Evolutionary conservation across 2,329 filamentous ascomycete genomes (phyloP).

Genomic region (Clarireedia homoeocarpa): DNA sequence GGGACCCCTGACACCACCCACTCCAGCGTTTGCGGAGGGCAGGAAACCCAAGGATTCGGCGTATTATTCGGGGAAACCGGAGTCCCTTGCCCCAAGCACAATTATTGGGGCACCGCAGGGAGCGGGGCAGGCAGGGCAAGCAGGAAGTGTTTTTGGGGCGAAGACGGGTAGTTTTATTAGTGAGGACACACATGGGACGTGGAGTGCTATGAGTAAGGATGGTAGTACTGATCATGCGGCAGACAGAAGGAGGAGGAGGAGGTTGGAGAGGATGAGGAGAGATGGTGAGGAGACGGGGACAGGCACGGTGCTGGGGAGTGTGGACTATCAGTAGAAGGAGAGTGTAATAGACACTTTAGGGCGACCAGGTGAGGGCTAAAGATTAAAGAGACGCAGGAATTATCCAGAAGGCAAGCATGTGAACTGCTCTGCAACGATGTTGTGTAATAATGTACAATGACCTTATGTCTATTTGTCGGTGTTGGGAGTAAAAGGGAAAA

Average conservation of each 20-base stretch:
- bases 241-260: constrained; percentile 47
- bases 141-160: constrained; percentile 5
- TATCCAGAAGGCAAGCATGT: too few relatives aligned
- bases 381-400: too few relatives aligned
- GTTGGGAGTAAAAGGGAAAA: too few relatives aligned
- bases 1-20: constrained; percentile 45
- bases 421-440: too few relatives aligned
- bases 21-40: constrained; percentile 47
- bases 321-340: neutral
- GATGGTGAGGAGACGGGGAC: constrained; percentile 36
- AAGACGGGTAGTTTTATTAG: constrained; percentile 18
- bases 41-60: constrained; percentile 50
- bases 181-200: constrained; percentile 27
- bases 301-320: constrained; percentile 6
- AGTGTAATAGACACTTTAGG: neutral
- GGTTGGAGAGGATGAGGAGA: constrained; percentile 45
- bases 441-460: too few relatives aligned
- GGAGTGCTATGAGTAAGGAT: constrained; percentile 28
- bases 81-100: constrained; percentile 13
- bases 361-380: neutral
- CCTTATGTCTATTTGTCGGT: too few relatives aligned
- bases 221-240: constrained; percentile 31
- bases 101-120: too few relatives aligned
- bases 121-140: constrained; percentile 18
- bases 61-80: constrained; percentile 48